Percentiles rank a stretch among this genome's conserved stretches.
phyloP scores from a whole-genome alignment of 345 rosid genomes.

The Euphorbia pulcherrima region DNA sequence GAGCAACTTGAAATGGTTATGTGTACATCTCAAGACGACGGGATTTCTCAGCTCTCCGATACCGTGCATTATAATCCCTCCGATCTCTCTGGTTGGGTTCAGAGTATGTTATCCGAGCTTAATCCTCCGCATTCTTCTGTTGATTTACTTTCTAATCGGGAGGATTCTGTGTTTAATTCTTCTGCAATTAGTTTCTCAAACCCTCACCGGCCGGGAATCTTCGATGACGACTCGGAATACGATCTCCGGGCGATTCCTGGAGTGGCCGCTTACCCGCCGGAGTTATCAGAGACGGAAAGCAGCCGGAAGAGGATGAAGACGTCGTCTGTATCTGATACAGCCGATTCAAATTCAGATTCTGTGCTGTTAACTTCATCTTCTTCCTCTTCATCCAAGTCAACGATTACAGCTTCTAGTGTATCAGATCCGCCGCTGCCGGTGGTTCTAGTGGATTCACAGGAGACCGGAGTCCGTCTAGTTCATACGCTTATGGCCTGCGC shows the following conservation, averaged over 20 bases:
- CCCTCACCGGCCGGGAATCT: background rate
- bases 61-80: slow-evolving; percentile 32
- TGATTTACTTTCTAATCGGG: background rate
- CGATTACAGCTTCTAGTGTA: background rate
- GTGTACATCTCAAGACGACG: slow-evolving; percentile 26
- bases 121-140: background rate
- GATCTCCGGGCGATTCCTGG: slow-evolving; percentile 24
- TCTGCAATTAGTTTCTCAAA: background rate
- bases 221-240: slow-evolving; percentile 16
- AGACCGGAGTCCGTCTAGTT: slow-evolving; percentile 69
- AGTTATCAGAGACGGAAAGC: slow-evolving; percentile 8
- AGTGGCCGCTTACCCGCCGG: slow-evolving; percentile 26
- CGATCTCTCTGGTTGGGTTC: slow-evolving; percentile 33
- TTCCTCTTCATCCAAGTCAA: background rate
- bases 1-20: slow-evolving; percentile 35
- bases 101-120: slow-evolving; percentile 30
- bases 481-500: slow-evolving; percentile 81
- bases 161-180: slow-evolving; percentile 12
- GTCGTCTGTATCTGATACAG: background rate
- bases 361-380: background rate
- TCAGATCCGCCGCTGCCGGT: slow-evolving; percentile 49
- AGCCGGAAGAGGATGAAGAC: slow-evolving; percentile 23
- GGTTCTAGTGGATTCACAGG: slow-evolving; percentile 70
- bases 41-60: slow-evolving; percentile 25
- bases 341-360: background rate